Percentiles rank a stretch among this genome's conserved stretches.
These are phyloP conservation scores for Hypoxylon crocopeplum DNA, from an alignment of 495 filamentous ascomycete species.

Conservation along the genomic window DNA sequence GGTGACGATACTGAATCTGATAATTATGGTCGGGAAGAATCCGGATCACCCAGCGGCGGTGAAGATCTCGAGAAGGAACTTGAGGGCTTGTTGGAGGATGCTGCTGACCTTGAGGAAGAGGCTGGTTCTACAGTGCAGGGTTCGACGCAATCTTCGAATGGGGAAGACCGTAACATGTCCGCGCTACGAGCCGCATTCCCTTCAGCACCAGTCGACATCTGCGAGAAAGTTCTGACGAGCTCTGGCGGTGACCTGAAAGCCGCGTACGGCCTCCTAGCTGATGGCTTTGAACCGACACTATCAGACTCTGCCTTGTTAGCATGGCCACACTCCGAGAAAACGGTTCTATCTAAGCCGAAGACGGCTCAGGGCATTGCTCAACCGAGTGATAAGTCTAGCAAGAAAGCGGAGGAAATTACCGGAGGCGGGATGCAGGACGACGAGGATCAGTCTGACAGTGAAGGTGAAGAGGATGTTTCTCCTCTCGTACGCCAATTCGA, in stretches of 20 bases:
- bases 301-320: conserved; percentile 10
- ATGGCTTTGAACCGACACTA: conserved; percentile 17
- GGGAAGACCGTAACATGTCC: conserved; percentile 37
- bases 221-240: conserved; percentile 36
- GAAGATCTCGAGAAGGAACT: conserved; percentile 41
- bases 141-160: conserved; percentile 6
- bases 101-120: conserved; percentile 29
- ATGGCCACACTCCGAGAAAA: neutral
- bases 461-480: conserved; percentile 40
- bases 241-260: conserved; percentile 27
- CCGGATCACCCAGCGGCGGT: conserved; percentile 30
- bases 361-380: neutral
- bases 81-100: conserved; percentile 21
- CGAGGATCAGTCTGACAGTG: conserved; percentile 20
- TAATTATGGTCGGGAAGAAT: conserved; percentile 28
- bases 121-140: conserved; percentile 9
- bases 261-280: conserved; percentile 16
- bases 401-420: neutral
- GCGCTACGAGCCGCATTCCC: conserved; percentile 47
- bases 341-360: neutral
- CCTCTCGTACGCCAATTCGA: conserved; percentile 52
- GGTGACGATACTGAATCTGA: conserved; percentile 20
- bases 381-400: conserved; percentile 1
- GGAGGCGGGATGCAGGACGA: conserved; percentile 3
- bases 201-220: conserved; percentile 30